Conservation (phyloP, 1,139 yeast genomes). For the Yamadazyma sp. region DNA sequence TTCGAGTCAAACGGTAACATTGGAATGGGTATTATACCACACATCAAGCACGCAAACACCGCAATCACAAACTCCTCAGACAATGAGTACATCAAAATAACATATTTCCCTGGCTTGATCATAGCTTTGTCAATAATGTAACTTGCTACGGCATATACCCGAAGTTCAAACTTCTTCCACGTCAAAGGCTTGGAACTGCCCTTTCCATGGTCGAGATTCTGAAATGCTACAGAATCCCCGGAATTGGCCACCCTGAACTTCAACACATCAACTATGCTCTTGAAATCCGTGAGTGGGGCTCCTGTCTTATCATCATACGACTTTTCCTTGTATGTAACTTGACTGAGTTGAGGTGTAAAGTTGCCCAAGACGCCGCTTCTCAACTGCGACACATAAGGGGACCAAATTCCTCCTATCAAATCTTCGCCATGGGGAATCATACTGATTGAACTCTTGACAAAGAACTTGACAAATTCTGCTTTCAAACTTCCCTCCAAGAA, state of each 20-base stretch:
- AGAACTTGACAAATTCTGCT: constrained; percentile 81
- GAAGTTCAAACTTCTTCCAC: constrained; percentile 82
- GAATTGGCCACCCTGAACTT: constrained; percentile 76
- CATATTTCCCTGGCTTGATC: constrained; percentile 66
- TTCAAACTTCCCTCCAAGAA: constrained; percentile 75
- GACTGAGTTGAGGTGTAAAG: constrained; percentile 62
- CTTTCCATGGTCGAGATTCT: constrained; percentile 59
- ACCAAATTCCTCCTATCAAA: constrained; percentile 82
- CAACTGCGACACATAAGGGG: constrained; percentile 62
- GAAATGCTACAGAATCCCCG: constrained; percentile 81
- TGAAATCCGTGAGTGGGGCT: constrained; percentile 70
- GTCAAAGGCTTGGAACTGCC: constrained; percentile 58
- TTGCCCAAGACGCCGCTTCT: constrained; percentile 49
- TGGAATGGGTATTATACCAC: constrained; percentile 83
- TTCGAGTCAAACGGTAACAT: constrained; percentile 71
- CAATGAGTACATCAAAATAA: constrained; percentile 80
- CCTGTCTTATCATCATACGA: constrained; percentile 79
- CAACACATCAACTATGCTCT: constrained; percentile 68
- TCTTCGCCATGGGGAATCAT: constrained; percentile 80
- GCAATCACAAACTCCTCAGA: constrained; percentile 87
- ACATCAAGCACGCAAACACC: constrained; percentile 78
- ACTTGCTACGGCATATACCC: constrained; percentile 70
- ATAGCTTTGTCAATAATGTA: constrained; percentile 53
- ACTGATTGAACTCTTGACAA: constrained; percentile 63
- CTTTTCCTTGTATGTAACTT: constrained; percentile 69